Conservation (phyloP, 163 green algal genomes). For the Scenedesmus sp. region DNA sequence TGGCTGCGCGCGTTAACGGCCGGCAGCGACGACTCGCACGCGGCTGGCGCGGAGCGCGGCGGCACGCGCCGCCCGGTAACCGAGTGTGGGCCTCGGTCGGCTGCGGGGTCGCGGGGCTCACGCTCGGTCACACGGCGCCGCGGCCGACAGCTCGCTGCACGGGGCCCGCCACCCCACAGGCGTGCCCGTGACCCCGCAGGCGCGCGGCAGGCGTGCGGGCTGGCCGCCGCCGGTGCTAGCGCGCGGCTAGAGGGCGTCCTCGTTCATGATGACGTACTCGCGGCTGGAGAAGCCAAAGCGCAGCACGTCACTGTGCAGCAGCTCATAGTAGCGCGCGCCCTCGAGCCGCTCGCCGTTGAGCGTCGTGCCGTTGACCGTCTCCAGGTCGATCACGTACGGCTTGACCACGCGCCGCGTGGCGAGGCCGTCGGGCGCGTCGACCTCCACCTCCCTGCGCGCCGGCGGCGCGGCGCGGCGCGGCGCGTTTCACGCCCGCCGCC, state of each 20-base stretch:
- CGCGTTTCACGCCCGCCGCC: neutral
- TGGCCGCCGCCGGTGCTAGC: neutral
- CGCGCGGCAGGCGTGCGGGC: neutral
- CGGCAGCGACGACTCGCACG: no score
- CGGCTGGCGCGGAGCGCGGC: no score
- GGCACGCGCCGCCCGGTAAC: no score
- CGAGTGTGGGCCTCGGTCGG: no score
- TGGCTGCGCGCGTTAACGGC: no score
- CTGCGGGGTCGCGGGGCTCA: no score
- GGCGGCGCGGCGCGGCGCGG: no score
- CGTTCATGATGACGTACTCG: slow-evolving; percentile 80
- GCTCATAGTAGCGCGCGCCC: slow-evolving; percentile 88
- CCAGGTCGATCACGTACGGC: slow-evolving; percentile 96
- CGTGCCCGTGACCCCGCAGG: no score
- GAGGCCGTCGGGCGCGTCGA: slow-evolving; percentile 38
- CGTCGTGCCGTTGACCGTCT: slow-evolving; percentile 92
- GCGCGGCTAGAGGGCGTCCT: slow-evolving; percentile 8
- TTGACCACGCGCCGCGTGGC: slow-evolving; percentile 22
- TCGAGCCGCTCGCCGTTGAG: slow-evolving; percentile 93
- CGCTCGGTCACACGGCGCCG: no score
- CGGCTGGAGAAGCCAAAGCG: slow-evolving; percentile 86
- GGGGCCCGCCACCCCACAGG: no score
- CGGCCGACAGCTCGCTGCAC: no score
- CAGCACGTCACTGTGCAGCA: slow-evolving; percentile 89
- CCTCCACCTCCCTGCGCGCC: slow-evolving; percentile 36